These are phyloP conservation scores for Mycena belliarum DNA, from an alignment of 768 basidiomycete genomes.

Conservation along the genomic window DNA sequence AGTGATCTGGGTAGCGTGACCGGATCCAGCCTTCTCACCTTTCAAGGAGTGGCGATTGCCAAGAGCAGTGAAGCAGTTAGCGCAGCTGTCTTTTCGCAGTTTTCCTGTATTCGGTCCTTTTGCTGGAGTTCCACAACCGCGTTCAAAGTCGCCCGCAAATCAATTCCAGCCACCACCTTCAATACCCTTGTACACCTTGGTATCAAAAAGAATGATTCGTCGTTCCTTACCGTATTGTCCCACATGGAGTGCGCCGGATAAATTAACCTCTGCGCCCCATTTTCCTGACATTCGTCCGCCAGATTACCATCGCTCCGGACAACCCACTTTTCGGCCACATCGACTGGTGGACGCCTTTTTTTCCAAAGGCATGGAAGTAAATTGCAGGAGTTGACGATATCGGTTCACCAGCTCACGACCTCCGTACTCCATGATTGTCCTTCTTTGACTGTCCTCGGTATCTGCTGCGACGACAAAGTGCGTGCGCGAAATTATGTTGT, in stretches of 20 bases:
- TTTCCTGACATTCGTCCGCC: too few relatives aligned
- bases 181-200: neutral
- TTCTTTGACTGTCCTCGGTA: neutral
- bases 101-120: neutral
- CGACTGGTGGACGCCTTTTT: neutral
- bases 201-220: neutral
- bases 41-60: neutral
- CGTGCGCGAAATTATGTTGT: neutral
- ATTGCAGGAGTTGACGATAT: constrained; percentile 1
- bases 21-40: neutral
- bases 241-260: constrained; percentile 6
- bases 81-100: neutral
- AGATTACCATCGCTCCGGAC: neutral
- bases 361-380: constrained; percentile 3
- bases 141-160: neutral
- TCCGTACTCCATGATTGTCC: neutral
- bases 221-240: neutral
- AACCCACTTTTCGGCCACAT: neutral
- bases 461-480: constrained; percentile 1
- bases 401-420: neutral
- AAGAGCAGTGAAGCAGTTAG: neutral
- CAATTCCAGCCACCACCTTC: neutral
- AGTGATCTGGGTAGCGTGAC: neutral
- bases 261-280: too few relatives aligned
- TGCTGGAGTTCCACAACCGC: neutral